A percentile compares a stretch with the other conserved stretches of the same genome.
These are phyloP conservation scores for Fagopyrum homotropicum DNA, from an alignment of 148 eudicot genomes.

Conservation along the genomic window DNA sequence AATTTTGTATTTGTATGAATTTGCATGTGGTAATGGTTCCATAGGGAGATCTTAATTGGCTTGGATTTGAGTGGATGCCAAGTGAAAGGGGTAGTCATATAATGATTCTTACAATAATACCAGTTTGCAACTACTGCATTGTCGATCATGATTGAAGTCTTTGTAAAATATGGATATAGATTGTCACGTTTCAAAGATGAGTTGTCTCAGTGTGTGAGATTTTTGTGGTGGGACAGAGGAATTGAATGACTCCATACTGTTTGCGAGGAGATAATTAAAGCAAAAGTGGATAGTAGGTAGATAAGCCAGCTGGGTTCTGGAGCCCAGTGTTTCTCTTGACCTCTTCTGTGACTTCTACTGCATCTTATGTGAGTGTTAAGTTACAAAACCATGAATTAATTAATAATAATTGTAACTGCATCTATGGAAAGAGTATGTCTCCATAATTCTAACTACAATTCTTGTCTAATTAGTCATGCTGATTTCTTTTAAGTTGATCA, in stretches of 20 bases:
- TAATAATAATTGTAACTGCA: neutral
- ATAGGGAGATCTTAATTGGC: too few relatives aligned
- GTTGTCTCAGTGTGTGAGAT: neutral
- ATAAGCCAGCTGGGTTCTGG: neutral
- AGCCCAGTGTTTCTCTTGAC: neutral
- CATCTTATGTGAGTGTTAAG: neutral
- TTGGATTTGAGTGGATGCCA: too few relatives aligned
- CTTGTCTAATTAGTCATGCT: neutral
- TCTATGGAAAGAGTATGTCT: neutral
- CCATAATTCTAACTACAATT: neutral
- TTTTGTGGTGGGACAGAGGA: slow-evolving; percentile 1
- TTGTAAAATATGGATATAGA: neutral
- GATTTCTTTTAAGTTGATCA: neutral
- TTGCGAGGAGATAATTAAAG: neutral
- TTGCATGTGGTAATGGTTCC: too few relatives aligned
- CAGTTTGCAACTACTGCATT: too few relatives aligned
- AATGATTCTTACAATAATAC: too few relatives aligned
- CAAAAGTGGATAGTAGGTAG: neutral
- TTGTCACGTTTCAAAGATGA: neutral
- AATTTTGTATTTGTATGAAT: too few relatives aligned
- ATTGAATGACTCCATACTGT: neutral
- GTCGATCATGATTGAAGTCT: neutral
- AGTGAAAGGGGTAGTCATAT: too few relatives aligned
- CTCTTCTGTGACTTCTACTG: neutral
- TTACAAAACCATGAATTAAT: neutral